Evolutionary conservation across 2,329 filamentous ascomycete genomes (phyloP), one percentile per base, ranked within the genome.

Genomic region (Colletotrichum chrysophilum): DNA sequence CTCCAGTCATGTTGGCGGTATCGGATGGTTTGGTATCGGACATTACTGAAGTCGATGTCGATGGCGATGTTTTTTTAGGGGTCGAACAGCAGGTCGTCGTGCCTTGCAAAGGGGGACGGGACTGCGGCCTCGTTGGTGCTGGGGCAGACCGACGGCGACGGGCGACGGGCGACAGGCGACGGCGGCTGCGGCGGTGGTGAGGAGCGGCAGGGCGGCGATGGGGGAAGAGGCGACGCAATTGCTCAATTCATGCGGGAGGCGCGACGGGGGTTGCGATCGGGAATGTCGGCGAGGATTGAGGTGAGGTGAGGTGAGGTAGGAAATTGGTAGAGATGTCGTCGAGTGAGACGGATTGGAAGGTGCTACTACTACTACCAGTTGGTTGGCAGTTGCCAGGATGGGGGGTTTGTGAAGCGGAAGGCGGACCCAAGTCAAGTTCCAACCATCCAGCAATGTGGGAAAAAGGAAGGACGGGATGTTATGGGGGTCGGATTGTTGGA

Each of bases 1-100:
- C 81, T 79, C 82, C 80, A 74, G 76, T 80, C 79, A 80, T 82
- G 78, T 80, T 80, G 77, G 81, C 43, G n/a, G n/a, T 78, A 77
- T 85, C 82, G 80, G 80, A 76, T 74, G 80, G 75, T 48, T 74
- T 74, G 60, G 74, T 70, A 21, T 77, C 73, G 74, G 76, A 55
- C 73, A 77, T 78, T 73, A 65, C 64, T 66, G 65, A 76, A 48
- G 82, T n/a, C 34, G 80, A 52, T 52, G 43, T 52, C 43, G 43
- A 52, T 52, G 43, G 43, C 78, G 80, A 81, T 64, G 77, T 68
- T 77, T 77, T 65, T 24, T 38, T 24, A 61, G 62, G 61, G 38
- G 66, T 68, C 66, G 75, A 69, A 61, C 32, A 38, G 73, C 70
- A 76, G 77, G 71, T 76, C 74, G 77, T 64, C 64, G 69, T 16